Base-by-base conservation (phyloP, 2,329 filamentous ascomycete species). In the Epichloe hybrida region DNA sequence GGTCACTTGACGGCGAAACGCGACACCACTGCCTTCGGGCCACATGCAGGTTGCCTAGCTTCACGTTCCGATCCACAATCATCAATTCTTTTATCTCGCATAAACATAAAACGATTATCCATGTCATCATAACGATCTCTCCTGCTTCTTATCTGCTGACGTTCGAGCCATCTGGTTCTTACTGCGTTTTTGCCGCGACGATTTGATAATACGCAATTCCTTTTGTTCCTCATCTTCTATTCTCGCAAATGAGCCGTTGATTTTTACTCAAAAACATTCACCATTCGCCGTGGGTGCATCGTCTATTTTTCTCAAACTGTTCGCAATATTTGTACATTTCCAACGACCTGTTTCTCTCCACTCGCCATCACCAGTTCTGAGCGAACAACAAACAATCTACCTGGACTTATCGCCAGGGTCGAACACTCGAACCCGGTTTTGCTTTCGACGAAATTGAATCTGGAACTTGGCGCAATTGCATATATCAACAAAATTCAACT, bases 61-160 rank as follows among this genome's bases (percentile, higher is more conserved):
- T 13, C 46, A 47, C 21, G 36, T 31, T 20, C 27, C 21, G 23
- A n/a, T 39, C 27, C 27, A 31, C 11, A 9, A 21, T n/a, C 36
- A 39, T 57, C 59, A 62, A 59, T 58, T 61, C 59, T 59, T 64
- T 61, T 46, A 20, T 42, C 38, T 46, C 31, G 20, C 45, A 40
- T 53, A 56, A 57, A 37, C 48, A 53, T 55, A 54, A 59, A 55
- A 64, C 62, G 61, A 64, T 60, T 58, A 37, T 64, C 63, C 62
- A 72, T 72, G 69, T 71, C 63, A 62, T 64, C 57, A 66, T 72
- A 72, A 72, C 69, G 69, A 68, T 62, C 61, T 50, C 60, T 58
- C 55, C 61, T 58, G 59, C 57, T 63, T 66, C 57, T 56, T 59
- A 62, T 61, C 54, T 59, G 59, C 52, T 55, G 60, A 51, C 23